Conservation (phyloP, 257 asterid species). For the Galeopsis tetrahit region DNA sequence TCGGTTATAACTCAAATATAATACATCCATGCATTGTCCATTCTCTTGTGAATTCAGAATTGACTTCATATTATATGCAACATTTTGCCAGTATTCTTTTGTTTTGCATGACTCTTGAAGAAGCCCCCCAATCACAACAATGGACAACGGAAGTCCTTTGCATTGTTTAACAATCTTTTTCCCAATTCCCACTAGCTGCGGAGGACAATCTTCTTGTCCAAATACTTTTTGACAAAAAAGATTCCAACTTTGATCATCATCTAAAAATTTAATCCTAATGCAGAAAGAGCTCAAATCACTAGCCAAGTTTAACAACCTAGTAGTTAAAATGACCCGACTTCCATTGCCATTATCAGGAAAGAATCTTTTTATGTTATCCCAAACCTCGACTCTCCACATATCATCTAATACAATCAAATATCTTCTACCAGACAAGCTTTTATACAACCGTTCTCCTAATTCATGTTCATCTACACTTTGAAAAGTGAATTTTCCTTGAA, state of each 20-base stretch:
- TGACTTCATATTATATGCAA: background rate
- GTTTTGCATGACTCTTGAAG: constrained; percentile 14
- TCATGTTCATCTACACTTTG: background rate
- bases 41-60: background rate
- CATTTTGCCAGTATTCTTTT: background rate
- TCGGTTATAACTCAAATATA: background rate
- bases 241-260: constrained; percentile 5
- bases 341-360: constrained; percentile 5
- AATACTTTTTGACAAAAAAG: constrained; percentile 10
- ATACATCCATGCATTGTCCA: constrained; percentile 5
- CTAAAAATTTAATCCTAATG: background rate
- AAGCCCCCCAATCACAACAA: constrained; percentile 18
- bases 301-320: constrained; percentile 11
- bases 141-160: constrained; percentile 20
- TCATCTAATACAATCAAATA: constrained; percentile 14
- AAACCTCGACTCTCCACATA: background rate
- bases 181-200: background rate
- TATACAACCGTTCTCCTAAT: constrained; percentile 9
- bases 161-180: constrained; percentile 1
- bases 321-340: constrained; percentile 16
- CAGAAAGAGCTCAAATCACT: background rate
- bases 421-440: background rate
- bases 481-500: background rate
- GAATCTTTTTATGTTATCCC: constrained; percentile 5
- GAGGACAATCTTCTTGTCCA: constrained; percentile 9